Base-by-base conservation (phyloP, 371 early-diverging fungal species). In the Batkoa obscura region DNA sequence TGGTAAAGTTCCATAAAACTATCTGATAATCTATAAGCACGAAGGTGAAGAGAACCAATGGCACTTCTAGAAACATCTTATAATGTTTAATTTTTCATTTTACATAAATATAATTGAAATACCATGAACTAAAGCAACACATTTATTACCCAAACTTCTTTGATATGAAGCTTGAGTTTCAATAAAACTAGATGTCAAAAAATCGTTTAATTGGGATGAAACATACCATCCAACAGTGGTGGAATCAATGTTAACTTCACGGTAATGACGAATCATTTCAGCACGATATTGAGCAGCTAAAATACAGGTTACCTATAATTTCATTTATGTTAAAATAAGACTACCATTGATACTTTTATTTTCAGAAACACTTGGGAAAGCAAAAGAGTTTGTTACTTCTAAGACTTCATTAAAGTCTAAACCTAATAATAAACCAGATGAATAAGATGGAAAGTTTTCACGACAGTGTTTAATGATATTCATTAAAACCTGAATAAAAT, bases 211-310 rank as follows among this genome's bases (percentile, higher is more conserved):
- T 60, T 82, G 76, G 45, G 90, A 79, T 34, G 90, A 87, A 66
- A 87, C 84, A 67, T 94, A 95, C 90, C 95, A 91, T n/a, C 97
- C 97, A 38, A 94, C 93, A 38, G 88, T 81, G 75, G 89, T 89
- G 66, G 88, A 84, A 65, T 96, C 97, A 50, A 84, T 86, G 67
- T 93, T 93, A 60, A 94, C 84, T 55, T 89, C 85, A 58, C 89
- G 83, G 64, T 94, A 73, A 68, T 85, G 81, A 62, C 85, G 75
- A 75, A 94, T 80, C 92, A 94, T 91, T 59, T 85, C 88, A 38
- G 85, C 65, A 72, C 91, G 92, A 70, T 94, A 94, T 65, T 84
- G 80, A 31, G 89, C 84, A 71, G 66, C 62, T 63, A 56, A 36
- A 49, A 46, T 9, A 52, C 34, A 32, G 58, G 50, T 46, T 37